Percentiles rank a stretch among this genome's conserved stretches.
These are phyloP conservation scores for Ceratocystis albifundus DNA, from an alignment of 2,329 filamentous ascomycete species.

Conservation along the genomic window DNA sequence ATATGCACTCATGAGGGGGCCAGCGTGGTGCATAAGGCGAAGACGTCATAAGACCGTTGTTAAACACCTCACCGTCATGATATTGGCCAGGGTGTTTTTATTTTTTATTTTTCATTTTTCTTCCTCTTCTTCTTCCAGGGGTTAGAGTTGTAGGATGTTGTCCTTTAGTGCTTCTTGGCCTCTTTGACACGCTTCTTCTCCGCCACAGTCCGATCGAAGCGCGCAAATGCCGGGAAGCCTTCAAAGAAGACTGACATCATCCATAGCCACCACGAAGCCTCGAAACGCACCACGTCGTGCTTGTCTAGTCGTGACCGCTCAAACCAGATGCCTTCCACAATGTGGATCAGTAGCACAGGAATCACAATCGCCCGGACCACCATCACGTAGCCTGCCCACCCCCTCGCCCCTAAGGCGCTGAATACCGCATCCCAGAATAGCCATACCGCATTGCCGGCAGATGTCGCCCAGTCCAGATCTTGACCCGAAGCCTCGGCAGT, in stretches of 20 bases:
- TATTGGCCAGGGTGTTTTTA: neutral
- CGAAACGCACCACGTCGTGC: constrained; percentile 38
- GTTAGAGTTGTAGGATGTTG: neutral
- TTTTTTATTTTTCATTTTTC: too few relatives aligned
- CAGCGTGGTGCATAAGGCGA: neutral
- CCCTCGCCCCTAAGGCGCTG: constrained; percentile 35
- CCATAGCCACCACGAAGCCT: constrained; percentile 46
- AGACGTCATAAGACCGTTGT: neutral
- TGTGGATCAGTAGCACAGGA: constrained; percentile 53
- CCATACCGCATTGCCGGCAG: constrained; percentile 41
- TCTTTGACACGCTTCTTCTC: constrained; percentile 33
- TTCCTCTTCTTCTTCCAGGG: neutral
- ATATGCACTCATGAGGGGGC: neutral
- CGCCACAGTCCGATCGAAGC: constrained; percentile 38
- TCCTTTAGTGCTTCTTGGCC: constrained; percentile 33
- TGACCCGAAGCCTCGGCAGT: neutral
- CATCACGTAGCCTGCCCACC: constrained; percentile 46
- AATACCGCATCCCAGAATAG: constrained; percentile 39
- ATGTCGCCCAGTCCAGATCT: constrained; percentile 31
- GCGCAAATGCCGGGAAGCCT: constrained; percentile 38
- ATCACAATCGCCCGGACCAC: constrained; percentile 48
- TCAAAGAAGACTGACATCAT: constrained; percentile 42
- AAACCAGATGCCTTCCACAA: constrained; percentile 48
- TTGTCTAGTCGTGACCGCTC: constrained; percentile 37
- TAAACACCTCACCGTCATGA: constrained; percentile 1